phyloP scores from a whole-genome alignment of 129 eudicot species.

The Smallanthus sonchifolius region DNA sequence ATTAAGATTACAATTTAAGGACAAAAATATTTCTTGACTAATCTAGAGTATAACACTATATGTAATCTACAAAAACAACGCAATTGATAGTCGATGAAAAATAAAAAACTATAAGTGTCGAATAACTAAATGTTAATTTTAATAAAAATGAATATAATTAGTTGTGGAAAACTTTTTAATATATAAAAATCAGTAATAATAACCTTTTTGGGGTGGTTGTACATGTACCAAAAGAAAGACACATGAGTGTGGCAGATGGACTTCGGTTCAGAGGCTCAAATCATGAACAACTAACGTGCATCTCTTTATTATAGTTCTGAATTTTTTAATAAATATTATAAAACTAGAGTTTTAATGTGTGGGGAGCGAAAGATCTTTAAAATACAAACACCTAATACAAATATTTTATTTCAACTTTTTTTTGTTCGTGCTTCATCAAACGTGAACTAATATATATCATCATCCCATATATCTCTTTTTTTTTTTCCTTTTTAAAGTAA shows the following conservation, averaged over 20 bases:
- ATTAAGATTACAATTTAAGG: no score
- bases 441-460: no score
- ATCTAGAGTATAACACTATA: no score
- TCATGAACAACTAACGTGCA: slow-evolving; percentile 28
- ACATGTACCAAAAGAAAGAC: slow-evolving; percentile 15
- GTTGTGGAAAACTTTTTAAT: neutral
- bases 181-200: slow-evolving; percentile 2
- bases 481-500: no score
- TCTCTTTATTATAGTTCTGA: slow-evolving; percentile 1
- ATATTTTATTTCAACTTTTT: neutral
- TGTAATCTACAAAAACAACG: no score
- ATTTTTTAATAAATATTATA: neutral
- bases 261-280: slow-evolving; percentile 17
- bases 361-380: neutral
- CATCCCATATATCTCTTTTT: no score
- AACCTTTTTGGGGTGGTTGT: slow-evolving; percentile 17
- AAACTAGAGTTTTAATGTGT: neutral
- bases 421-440: neutral
- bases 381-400: neutral
- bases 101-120: neutral
- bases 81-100: no score
- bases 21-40: no score
- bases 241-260: slow-evolving; percentile 16
- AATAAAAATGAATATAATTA: neutral
- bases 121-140: neutral